Evolutionary conservation across 805 yeast genomes (phyloP), one percentile per base, ranked within the genome.

Genomic region (Sugiyamaella smithiae): DNA sequence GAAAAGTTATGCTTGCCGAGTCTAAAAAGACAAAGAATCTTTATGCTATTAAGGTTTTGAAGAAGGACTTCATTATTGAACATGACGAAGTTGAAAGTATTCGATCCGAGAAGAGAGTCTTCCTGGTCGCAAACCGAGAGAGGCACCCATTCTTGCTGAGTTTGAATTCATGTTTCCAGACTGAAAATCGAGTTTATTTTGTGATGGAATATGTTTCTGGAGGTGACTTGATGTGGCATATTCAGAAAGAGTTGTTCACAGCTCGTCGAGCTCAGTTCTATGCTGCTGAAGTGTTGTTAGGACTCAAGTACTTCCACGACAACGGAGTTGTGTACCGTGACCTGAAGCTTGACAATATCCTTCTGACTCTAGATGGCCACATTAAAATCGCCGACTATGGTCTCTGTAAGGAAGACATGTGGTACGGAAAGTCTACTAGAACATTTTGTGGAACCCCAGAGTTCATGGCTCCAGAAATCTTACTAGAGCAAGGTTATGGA

Each of bases 391-490:
- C 95, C 25, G 99, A 93, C 70, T 93, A 91, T 64, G 99, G 99
- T 45, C 76, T 93, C 58, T 93, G 99, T 76, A 93, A 93, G 67
- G 98, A 89, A 59, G 85, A 78, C 43, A 88, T 88, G 95, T 83
- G 88, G 83, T 74, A 72, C 64, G 89, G 88, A 9, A 81, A 77
- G 57, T 88, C 90, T 16, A 93, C 97, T 0, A 83, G 88, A 3
- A 93, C 99, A 0, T 93, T 91, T 72, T 93, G 99, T 73, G 99
- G 99, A 59, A 93, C 99, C 2, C 99, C 99, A 0, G 99, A 93
- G 67, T 87, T 93, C 58, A 93, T 93, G 96, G 99, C 99, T 1
- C 99, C 99, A 0, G 99, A 93, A 68, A 91, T 93, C 57, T 74
- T 93, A 62, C 83, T 88, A 55, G 98, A 93, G 47, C 95, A 90